Evolutionary conservation across 352 stramenopile genomes (phyloP), one percentile per base, ranked within the genome.

Genomic region (Phytophthora ohioensis): DNA sequence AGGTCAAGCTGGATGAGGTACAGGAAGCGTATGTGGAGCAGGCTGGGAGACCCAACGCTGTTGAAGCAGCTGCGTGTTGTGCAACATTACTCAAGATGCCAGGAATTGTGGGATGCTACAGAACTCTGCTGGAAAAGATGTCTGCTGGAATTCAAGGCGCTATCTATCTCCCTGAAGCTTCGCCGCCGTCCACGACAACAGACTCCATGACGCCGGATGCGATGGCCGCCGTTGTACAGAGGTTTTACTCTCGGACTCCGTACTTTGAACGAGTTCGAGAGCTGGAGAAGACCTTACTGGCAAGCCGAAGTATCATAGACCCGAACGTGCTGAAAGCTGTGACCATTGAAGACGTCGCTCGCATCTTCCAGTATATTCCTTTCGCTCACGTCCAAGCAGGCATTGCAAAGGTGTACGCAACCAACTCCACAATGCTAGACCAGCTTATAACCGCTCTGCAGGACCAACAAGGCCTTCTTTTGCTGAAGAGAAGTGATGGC

Each of bases 1-100:
- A 95, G 63, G 73, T 88, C 35, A 95, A 95, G 56, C 62, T 95
- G 13, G 85, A 95, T 34, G 77, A 94, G 32, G 84, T 95, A n/a
- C 78, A 87, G 31, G 80, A 84, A 46, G 69, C 69, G 31, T 91
- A 89, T 45, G 71, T 84, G 27, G 48, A 55, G 2, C 65, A 84
- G 3, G 73, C 77, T 3, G 85, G 81, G 3, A 76, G 86, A 8
- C 88, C 88, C 0, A 93, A 91, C 55, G 81, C 85, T 0, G 79
- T 95, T 12, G 86, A 95, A 58, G 84, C 79, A 36, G 88, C 88
- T 2, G 86, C 84, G 1, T 94, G 86, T 53, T 93, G 87, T 59
- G 88, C 88, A 8, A 92, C 84, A 31, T 71, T 95, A 41, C 63
- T 91, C 17, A 93, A 94, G 49, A 91, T 95, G 73, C 86, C 88